A percentile compares a stretch with the other conserved stretches of the same genome.
These are phyloP conservation scores for Scedosporium apiospermum DNA, from an alignment of 2,329 filamentous ascomycete genomes.

Conservation along the genomic window DNA sequence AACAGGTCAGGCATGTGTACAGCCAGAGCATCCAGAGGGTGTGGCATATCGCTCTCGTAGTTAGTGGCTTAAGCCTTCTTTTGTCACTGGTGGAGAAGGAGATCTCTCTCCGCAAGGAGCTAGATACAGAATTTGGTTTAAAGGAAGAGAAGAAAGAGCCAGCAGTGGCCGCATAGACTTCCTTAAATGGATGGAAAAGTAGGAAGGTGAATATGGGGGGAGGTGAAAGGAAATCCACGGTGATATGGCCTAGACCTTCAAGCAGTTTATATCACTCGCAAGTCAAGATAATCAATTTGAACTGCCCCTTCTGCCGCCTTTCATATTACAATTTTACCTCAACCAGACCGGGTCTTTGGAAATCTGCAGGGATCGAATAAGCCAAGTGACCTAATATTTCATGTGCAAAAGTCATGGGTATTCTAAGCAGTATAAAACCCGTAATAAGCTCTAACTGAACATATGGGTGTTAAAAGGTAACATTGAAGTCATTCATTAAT, in stretches of 20 bases:
- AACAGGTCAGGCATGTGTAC: constrained; percentile 17
- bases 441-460: too few relatives aligned
- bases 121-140: constrained; percentile 19
- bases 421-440: too few relatives aligned
- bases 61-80: constrained; percentile 13
- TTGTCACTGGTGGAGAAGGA: constrained; percentile 17
- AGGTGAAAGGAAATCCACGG: not conserved
- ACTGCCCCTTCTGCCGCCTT: too few relatives aligned
- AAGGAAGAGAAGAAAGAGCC: constrained; percentile 10
- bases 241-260: not conserved
- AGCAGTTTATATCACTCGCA: too few relatives aligned
- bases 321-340: too few relatives aligned
- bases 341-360: too few relatives aligned
- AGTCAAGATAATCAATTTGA: too few relatives aligned
- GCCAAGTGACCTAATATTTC: not conserved
- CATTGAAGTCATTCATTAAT: too few relatives aligned
- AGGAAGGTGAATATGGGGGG: not conserved
- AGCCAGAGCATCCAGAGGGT: constrained; percentile 14
- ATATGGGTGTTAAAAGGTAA: too few relatives aligned
- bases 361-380: too few relatives aligned
- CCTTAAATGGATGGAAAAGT: not conserved
- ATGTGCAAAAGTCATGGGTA: not conserved
- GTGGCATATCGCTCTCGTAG: constrained; percentile 14
- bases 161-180: not conserved
- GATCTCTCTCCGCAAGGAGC: constrained; percentile 15